These are phyloP conservation scores for Lavandula angustifolia DNA, from an alignment of 257 asterid genomes.

Conservation along the genomic window DNA sequence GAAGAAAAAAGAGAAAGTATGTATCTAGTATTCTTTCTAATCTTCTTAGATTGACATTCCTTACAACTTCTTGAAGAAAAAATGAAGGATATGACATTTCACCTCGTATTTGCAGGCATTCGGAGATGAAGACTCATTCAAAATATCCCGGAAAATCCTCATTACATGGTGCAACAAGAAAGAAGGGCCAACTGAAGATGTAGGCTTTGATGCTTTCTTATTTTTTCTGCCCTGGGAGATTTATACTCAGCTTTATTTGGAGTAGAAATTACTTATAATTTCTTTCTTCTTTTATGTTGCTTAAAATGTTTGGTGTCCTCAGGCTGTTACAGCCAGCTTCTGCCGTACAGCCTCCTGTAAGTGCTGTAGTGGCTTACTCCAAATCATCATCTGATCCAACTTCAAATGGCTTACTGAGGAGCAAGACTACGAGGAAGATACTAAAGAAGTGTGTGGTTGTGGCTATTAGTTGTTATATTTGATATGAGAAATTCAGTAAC, in stretches of 20 bases:
- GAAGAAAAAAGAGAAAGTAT: slow-evolving; percentile 80
- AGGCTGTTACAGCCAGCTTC: slow-evolving; percentile 51
- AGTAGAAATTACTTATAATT: not conserved
- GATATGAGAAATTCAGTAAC: slow-evolving; percentile 12
- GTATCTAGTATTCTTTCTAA: slow-evolving; percentile 39
- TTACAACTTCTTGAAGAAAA: not conserved
- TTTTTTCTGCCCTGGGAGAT: slow-evolving; percentile 27
- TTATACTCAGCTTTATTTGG: slow-evolving; percentile 5
- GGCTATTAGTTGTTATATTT: slow-evolving; percentile 25
- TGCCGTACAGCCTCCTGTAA: slow-evolving; percentile 40
- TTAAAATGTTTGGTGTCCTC: slow-evolving; percentile 32
- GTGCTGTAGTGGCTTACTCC: slow-evolving; percentile 40
- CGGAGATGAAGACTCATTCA: slow-evolving; percentile 42
- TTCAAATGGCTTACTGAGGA: slow-evolving; percentile 41
- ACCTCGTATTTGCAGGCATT: slow-evolving; percentile 49
- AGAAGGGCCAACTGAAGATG: slow-evolving; percentile 54
- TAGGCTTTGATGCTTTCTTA: slow-evolving; percentile 37
- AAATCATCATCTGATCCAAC: slow-evolving; percentile 39
- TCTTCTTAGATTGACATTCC: slow-evolving; percentile 25
- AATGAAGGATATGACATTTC: slow-evolving; percentile 19
- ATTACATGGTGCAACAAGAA: slow-evolving; percentile 43
- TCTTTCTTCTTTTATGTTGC: slow-evolving; percentile 30
- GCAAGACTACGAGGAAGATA: slow-evolving; percentile 44
- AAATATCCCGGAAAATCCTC: slow-evolving; percentile 45
- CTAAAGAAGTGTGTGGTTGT: slow-evolving; percentile 61